Evolutionary conservation across 495 filamentous ascomycete genomes (phyloP).

Genomic region (Daldinia bambusicola): DNA sequence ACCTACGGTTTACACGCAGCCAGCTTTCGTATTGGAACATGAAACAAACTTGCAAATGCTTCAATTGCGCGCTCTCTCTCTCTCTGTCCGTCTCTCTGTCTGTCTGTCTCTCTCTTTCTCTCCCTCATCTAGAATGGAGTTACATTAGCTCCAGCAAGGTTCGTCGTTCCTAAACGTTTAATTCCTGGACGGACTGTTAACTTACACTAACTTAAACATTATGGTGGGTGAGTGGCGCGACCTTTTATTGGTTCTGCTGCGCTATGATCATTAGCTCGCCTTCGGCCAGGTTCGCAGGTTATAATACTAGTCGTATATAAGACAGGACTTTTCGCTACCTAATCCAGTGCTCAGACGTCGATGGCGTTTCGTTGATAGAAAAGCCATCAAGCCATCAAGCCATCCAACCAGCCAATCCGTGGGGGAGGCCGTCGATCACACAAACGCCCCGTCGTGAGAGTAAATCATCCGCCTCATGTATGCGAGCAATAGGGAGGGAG

Average conservation of each 20-base stretch:
- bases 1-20: conserved; percentile 11
- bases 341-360: conserved; percentile 31
- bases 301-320: too few relatives aligned
- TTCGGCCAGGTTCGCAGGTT: conserved; percentile 29
- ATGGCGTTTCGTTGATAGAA: conserved; percentile 36
- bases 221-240: conserved; percentile 23
- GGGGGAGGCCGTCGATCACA: conserved; percentile 44
- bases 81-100: too few relatives aligned
- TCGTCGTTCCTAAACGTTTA: background rate
- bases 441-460: conserved; percentile 19
- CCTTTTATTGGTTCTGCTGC: conserved; percentile 30
- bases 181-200: conserved; percentile 1
- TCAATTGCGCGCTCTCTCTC: conserved; percentile 11
- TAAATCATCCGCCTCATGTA: conserved; percentile 2
- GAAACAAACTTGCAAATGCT: conserved; percentile 4
- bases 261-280: conserved; percentile 31
- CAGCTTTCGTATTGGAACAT: background rate
- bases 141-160: background rate
- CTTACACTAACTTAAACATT: conserved; percentile 14
- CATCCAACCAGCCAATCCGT: conserved; percentile 21
- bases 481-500: background rate
- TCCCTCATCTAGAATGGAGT: background rate
- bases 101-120: too few relatives aligned
- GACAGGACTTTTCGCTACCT: conserved; percentile 14
- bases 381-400: too few relatives aligned